Base-by-base conservation (phyloP, 257 asterid genomes). In the Vinca minor region DNA sequence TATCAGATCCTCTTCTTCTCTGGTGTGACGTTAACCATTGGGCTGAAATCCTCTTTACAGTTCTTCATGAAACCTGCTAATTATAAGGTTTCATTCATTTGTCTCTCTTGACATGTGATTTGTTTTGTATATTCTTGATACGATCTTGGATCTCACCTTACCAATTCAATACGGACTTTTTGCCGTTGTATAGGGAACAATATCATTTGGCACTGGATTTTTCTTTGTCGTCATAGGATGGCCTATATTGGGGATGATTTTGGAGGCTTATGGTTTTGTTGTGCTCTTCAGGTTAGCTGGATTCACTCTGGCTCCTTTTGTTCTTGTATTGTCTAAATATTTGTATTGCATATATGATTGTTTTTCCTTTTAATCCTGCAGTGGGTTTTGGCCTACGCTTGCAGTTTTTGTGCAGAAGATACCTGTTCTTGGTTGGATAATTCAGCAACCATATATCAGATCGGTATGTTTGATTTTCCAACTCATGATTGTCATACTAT, bases 371-470 rank as follows among this genome's bases (percentile, higher is more conserved):
- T 25, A 25, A 7, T 23, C 62, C 25, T 78, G 84, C 96, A 92
- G 98, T 81, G 98, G 98, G 34, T 92, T 92, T 82, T 92, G 96
- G 98, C 98, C 98, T 7, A 89, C 96, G 48, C 77, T 89, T 72
- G 82, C 93, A 68, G 98, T 92, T 65, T 92, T 89, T 56, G 76
- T 92, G 79, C 96, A 89, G 72, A 92, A 84, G 93, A 85, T 92
- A 66, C 98, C 98, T 66, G 29, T 92, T 68, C 25, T 92, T 59
- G 96, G 96, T 68, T 92, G 98, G 98, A 45, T 92, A 42, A 76
- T 92, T 79, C 98, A 89, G 77, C 96, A 85, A 73, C 96, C 98
- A 42, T 84, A 79, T 72, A 49, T 92, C 76, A 79, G 96, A 89
- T 77, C 96, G 84, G 98, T 92, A 87, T 73, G 88, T 49, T 41